Percentiles rank a stretch among this genome's conserved stretches.
Evolutionary conservation across 2,329 filamentous ascomycete genomes (phyloP).

Genomic region (Xylaria sp.): DNA sequence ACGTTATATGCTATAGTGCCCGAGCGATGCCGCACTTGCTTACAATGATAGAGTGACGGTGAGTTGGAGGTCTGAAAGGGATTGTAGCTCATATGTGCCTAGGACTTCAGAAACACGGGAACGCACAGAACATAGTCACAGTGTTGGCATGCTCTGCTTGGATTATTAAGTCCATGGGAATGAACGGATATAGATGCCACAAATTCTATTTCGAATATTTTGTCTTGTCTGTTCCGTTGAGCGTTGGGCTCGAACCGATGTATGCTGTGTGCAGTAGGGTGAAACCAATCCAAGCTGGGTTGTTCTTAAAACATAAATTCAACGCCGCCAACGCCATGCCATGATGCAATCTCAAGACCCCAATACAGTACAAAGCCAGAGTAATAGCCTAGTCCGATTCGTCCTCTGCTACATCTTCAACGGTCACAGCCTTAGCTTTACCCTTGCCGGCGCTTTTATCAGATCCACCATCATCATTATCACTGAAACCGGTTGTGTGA

Average conservation of each 20-base stretch:
- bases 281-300: conserved; percentile 19
- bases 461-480: conserved; percentile 39
- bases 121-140: background rate
- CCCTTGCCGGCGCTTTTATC: conserved; percentile 35
- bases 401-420: conserved; percentile 44
- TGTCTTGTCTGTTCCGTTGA: conserved; percentile 21
- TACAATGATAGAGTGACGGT: background rate
- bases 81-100: too few species aligned
- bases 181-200: background rate
- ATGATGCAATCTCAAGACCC: conserved; percentile 44
- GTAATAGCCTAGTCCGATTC: conserved; percentile 32
- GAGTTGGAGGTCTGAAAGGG: background rate
- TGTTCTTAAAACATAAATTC: conserved; percentile 20
- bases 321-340: conserved; percentile 50
- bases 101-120: background rate
- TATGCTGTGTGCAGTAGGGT: conserved; percentile 17
- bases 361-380: conserved; percentile 44
- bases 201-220: conserved; percentile 21
- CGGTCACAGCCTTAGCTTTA: conserved; percentile 47
- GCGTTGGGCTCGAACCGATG: conserved; percentile 27
- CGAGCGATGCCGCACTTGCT: background rate
- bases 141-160: background rate
- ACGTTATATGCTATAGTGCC: background rate
- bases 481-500: conserved; percentile 26
- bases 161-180: background rate